These are phyloP conservation scores for Fomitopsis pinicola DNA, from an alignment of 1,284 basidiomycete genomes.

Conservation along the genomic window DNA sequence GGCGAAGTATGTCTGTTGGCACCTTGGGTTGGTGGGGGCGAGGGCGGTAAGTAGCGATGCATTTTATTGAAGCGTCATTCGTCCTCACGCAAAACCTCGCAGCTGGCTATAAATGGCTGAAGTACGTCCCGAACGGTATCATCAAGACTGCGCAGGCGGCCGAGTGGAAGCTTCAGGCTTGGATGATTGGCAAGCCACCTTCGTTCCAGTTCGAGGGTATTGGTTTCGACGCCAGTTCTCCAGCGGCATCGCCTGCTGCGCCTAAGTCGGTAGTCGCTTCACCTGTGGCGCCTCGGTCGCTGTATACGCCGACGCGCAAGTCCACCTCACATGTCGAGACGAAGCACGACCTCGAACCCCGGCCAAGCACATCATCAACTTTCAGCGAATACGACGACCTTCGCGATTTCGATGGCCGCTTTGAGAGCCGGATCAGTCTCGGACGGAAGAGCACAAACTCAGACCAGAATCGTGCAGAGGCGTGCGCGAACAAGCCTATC, in stretches of 20 bases:
- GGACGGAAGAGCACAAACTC: constrained; percentile 36
- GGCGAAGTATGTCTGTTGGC: constrained; percentile 89
- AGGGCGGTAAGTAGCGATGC: constrained; percentile 59
- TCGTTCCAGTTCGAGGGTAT: constrained; percentile 76
- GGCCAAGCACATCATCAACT: constrained; percentile 33
- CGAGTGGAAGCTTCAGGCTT: constrained; percentile 94
- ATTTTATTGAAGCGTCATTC: background rate
- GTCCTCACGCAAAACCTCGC: background rate
- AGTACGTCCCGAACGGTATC: constrained; percentile 91
- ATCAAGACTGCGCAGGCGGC: constrained; percentile 95
- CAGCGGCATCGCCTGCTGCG: constrained; percentile 31
- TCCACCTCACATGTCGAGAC: constrained; percentile 12
- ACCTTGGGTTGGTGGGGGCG: constrained; percentile 93
- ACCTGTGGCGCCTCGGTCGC: constrained; percentile 11
- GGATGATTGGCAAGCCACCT: constrained; percentile 94
- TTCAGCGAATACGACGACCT: constrained; percentile 86
- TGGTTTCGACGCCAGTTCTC: constrained; percentile 53
- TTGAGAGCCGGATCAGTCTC: constrained; percentile 73
- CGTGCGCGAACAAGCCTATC: constrained; percentile 30
- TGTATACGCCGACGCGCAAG: constrained; percentile 10
- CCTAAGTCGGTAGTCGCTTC: constrained; percentile 8
- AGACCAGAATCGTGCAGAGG: constrained; percentile 26
- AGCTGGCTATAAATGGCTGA: constrained; percentile 93
- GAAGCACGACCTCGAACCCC: constrained; percentile 29
- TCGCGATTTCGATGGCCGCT: constrained; percentile 77